Conservation (phyloP, 306 rosid genomes). For the Pachyrhizus erosus region DNA sequence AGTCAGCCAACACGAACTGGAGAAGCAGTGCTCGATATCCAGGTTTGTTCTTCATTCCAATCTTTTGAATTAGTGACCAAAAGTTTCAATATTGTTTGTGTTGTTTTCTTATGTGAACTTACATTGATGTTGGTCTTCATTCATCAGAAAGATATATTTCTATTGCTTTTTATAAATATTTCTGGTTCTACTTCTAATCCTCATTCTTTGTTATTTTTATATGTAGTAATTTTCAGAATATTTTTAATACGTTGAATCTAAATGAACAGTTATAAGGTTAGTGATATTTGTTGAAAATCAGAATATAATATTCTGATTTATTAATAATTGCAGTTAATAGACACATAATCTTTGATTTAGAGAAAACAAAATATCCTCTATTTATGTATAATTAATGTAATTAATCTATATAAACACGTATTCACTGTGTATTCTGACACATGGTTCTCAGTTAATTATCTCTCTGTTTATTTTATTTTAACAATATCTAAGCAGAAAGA, state of each 20-base stretch:
- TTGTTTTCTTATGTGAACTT: conserved; percentile 7
- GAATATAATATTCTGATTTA: too few relatives aligned
- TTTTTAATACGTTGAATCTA: neutral
- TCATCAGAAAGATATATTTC: conserved; percentile 11
- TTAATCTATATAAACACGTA: too few relatives aligned
- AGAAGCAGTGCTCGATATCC: conserved; percentile 95
- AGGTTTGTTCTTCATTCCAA: conserved; percentile 62
- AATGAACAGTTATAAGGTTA: neutral
- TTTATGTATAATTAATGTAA: too few relatives aligned
- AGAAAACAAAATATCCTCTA: too few relatives aligned
- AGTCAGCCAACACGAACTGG: conserved; percentile 99
- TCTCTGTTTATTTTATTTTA: too few relatives aligned
- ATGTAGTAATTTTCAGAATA: neutral
- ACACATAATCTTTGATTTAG: too few relatives aligned
- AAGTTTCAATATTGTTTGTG: conserved; percentile 10
- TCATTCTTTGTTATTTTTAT: conserved; percentile 11
- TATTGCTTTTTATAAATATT: neutral
- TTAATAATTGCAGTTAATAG: too few relatives aligned
- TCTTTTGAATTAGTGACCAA: conserved; percentile 21
- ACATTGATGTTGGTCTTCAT: conserved; percentile 3
- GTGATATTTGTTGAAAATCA: too few relatives aligned
- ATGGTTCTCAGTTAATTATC: too few relatives aligned
- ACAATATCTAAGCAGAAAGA: neutral
- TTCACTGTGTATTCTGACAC: too few relatives aligned
- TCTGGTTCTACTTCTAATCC: neutral